Conservation (phyloP, 352 stramenopile genomes). For the Phytophthora pluvialis region DNA sequence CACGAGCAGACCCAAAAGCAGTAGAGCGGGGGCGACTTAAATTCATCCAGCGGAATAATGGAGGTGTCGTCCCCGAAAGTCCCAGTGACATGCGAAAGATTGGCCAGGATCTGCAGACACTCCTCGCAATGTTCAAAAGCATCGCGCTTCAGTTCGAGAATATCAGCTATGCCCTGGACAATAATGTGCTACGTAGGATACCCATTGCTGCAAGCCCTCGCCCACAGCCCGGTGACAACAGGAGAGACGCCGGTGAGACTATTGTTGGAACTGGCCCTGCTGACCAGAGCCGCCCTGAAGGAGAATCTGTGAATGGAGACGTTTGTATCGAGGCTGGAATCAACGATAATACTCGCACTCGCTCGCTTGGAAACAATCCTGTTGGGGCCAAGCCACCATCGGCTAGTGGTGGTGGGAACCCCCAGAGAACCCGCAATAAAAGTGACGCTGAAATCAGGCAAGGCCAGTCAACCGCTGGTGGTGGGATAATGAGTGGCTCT, state of each 20-base stretch:
- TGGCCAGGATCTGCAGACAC: slow-evolving; percentile 58
- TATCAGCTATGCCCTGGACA: slow-evolving; percentile 49
- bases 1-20: slow-evolving; percentile 51
- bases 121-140: slow-evolving; percentile 67
- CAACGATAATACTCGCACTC: neutral
- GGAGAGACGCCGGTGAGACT: neutral
- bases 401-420: neutral
- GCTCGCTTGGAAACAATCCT: neutral
- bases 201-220: slow-evolving; percentile 10
- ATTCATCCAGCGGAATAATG: slow-evolving; percentile 56
- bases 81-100: slow-evolving; percentile 53
- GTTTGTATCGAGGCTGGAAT: neutral
- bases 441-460: slow-evolving; percentile 11
- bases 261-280: too few species aligned
- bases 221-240: neutral
- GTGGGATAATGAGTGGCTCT: neutral
- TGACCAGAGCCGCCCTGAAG: neutral
- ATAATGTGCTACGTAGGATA: slow-evolving; percentile 36
- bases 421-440: neutral
- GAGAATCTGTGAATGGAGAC: neutral
- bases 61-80: slow-evolving; percentile 6
- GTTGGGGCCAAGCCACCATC: neutral
- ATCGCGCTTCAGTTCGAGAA: slow-evolving; percentile 65
- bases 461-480: neutral
- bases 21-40: slow-evolving; percentile 59